phyloP scores from a whole-genome alignment of 805 yeast genomes.

The Kurtzmaniella fragi region DNA sequence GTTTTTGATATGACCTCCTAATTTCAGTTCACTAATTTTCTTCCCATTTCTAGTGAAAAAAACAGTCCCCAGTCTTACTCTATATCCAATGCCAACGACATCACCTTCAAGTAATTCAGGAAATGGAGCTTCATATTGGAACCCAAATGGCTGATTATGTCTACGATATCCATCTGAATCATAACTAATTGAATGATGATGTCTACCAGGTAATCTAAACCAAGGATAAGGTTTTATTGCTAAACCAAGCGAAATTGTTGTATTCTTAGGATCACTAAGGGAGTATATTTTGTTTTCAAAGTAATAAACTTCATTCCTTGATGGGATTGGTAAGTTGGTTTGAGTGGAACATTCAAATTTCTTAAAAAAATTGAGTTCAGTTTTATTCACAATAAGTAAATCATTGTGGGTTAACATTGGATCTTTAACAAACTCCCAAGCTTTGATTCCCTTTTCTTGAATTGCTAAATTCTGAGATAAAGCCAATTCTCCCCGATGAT shows the following conservation, averaged over 20 bases:
- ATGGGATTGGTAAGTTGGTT: conserved; percentile 83
- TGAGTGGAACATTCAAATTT: conserved; percentile 63
- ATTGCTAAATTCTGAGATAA: conserved; percentile 60
- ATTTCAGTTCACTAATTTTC: conserved; percentile 71
- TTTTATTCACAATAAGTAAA: conserved; percentile 58
- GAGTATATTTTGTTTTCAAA: conserved; percentile 84
- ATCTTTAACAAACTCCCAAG: conserved; percentile 79
- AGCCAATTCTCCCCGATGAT: conserved; percentile 38
- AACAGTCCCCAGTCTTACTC: conserved; percentile 75
- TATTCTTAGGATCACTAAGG: conserved; percentile 49
- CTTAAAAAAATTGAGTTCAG: conserved; percentile 54
- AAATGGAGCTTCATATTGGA: conserved; percentile 43
- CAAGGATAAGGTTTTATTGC: conserved; percentile 88
- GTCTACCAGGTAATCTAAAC: conserved; percentile 91
- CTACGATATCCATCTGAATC: conserved; percentile 82
- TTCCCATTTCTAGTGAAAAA: conserved; percentile 95
- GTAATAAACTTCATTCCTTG: conserved; percentile 78
- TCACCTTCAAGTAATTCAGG: conserved; percentile 76
- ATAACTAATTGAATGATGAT: conserved; percentile 77
- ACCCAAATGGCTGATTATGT: conserved; percentile 67
- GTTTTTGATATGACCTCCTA: conserved; percentile 74
- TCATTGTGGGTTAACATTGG: conserved; percentile 50
- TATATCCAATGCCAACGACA: conserved; percentile 87
- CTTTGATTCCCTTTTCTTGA: conserved; percentile 83
- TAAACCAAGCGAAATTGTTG: conserved; percentile 69